Base-by-base conservation (phyloP, 1,284 basidiomycete species). In the Tilletia setariae region DNA sequence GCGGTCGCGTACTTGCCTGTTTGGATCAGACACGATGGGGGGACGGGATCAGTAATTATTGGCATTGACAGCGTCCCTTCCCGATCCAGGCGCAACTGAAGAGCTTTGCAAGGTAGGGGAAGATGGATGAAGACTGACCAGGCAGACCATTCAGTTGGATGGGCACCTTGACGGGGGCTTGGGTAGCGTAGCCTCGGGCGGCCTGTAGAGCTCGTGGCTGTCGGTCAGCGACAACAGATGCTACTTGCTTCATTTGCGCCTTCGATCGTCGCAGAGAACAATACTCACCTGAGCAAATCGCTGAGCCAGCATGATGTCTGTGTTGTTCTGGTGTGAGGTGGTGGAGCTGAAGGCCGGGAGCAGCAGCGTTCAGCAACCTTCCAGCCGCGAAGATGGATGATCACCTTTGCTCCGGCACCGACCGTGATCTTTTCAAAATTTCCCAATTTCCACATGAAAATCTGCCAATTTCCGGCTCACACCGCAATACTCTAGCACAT, bases 1-100 rank as follows among this genome's bases (percentile, higher is more conserved):
- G 96, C 95, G 70, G 91, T 90, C 73, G 96, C 95, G 85, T 99
- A 98, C 85, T 97, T 98, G 83, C 88, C 85, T 61, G 91, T 53
- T 3, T 0, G 28, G 35, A 40, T 11, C 35, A 40, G 15, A 25
- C 1, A 25, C 2, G 21, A 23, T 25, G 21, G 21, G 88, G 75
- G 92, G 74, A 44, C 71, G 15, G 23, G 40, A 63, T 66, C n/a
- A n/a, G 30, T 28, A 40, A 35, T 40, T 11, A 49, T 49, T 25
- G 23, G 40, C 3, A 19, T 25, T 21, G 44, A n/a, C 11, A 23
- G 21, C 23, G 11, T 65, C 2, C 40, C 1, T 42, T 62, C 15
- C 63, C 46, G 15, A 35, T 30, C 19, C 23, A 7, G 8, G 23
- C 23, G 51, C 51, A 23, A 4, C 47, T 11, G 35, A 28, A 19